A percentile compares a stretch with the other conserved stretches of the same genome.
These are phyloP conservation scores for Phyllostachys edulis DNA, from an alignment of 176 grass and related monocot species.

Conservation along the genomic window DNA sequence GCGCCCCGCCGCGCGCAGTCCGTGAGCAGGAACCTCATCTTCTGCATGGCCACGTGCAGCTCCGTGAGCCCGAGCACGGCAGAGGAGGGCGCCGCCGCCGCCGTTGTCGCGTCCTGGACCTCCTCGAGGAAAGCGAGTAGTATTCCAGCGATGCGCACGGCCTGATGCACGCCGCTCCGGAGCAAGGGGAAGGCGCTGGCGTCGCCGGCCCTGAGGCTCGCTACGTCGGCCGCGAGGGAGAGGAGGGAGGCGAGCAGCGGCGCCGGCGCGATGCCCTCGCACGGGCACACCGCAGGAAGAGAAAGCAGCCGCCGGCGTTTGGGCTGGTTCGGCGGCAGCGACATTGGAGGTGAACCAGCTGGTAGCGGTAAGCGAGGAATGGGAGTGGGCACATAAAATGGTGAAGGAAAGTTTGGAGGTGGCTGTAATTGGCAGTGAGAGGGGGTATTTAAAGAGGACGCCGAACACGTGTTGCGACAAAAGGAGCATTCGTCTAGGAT, in stretches of 20 bases:
- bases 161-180: slow-evolving; percentile 41
- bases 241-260: slow-evolving; percentile 59
- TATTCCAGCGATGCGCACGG: slow-evolving; percentile 47
- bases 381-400: slow-evolving; percentile 1
- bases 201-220: background rate
- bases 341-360: slow-evolving; percentile 4
- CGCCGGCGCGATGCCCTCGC: slow-evolving; percentile 56
- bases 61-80: slow-evolving; percentile 67
- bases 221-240: slow-evolving; percentile 47
- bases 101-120: background rate
- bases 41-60: slow-evolving; percentile 85
- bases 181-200: slow-evolving; percentile 50
- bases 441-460: slow-evolving; percentile 23
- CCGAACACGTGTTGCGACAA: slow-evolving; percentile 30
- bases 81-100: slow-evolving; percentile 11
- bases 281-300: slow-evolving; percentile 52
- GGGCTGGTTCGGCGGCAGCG: background rate
- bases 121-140: slow-evolving; percentile 68
- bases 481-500: background rate
- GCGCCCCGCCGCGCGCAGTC: slow-evolving; percentile 58
- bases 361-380: background rate
- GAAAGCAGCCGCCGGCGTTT: slow-evolving; percentile 37
- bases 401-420: background rate
- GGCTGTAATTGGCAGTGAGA: background rate
- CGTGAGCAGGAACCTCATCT: slow-evolving; percentile 55